Evolutionary conservation across 352 stramenopile genomes (phyloP), one percentile per base, ranked within the genome.

Genomic region (Globisporangium paroecandrum): DNA sequence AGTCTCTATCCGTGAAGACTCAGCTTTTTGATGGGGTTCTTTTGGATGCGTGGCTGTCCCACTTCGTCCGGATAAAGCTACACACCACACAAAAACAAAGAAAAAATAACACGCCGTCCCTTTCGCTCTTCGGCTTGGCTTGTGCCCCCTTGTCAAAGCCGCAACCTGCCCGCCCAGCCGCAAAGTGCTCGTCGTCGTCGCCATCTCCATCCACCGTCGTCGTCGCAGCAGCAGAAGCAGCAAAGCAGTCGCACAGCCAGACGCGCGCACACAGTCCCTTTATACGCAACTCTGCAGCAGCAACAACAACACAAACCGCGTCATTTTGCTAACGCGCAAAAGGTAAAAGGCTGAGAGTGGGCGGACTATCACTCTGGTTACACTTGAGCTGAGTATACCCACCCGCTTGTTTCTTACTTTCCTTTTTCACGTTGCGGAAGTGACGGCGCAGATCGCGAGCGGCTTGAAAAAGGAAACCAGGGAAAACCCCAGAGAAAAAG

Each of bases 341-440:
- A 46, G 38, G 38, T 2, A 36, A 36, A 36, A 36, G 32, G 5
- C 32, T 36, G 46, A 53, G 20, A 53, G 46, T 53, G 46, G 43
- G 46, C 46, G 20, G 46, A 54, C 20, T n/a, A 54, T 54, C 47
- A 54, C 47, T 54, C 47, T 54, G 20, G 4, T 49, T 49, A 7
- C 15, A 49, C 15, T 49, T 7, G 41, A 49, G 41, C 3, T 49
- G 41, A 49, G 41, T 54, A 22, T 25, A 13, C 47, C 6, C n/a
- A 36, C 32, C 32, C 32, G 32, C 32, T 36, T 36, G 32, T 3
- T 32, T 32, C 15, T 25, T 54, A 8, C 47, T 54, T 54, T 22
- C 47, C n/a, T 54, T 54, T 54, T 54, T 25, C 20, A n/a, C 47
- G 9, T 25, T 54, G 47, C 47, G 47, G 47, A 54, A 54, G 41